Evolutionary conservation across 1,284 basidiomycete genomes (phyloP).

Genomic region (Apiotrichum montevideense): DNA sequence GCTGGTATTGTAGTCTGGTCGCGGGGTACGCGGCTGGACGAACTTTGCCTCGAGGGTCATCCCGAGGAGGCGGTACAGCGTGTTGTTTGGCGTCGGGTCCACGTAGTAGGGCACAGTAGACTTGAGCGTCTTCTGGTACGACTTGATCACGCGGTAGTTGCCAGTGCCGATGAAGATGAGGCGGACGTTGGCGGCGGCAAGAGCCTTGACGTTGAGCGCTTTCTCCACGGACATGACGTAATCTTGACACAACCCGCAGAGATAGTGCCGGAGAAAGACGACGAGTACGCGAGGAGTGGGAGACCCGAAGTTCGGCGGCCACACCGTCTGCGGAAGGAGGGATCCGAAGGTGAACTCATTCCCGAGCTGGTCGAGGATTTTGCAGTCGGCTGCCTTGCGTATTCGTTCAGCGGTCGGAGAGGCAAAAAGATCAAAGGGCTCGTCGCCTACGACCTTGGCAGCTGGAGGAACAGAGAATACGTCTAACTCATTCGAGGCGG

Average conservation of each 20-base stretch:
- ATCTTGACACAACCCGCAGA: conserved; percentile 46
- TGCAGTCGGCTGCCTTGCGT: conserved; percentile 6
- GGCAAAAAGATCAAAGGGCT: background rate
- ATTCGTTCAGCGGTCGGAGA: background rate
- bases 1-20: background rate
- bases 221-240: conserved; percentile 39
- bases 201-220: conserved; percentile 30
- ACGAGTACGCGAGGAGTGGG: conserved; percentile 25
- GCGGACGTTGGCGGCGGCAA: conserved; percentile 32
- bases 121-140: conserved; percentile 39
- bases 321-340: conserved; percentile 22
- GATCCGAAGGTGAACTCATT: conserved; percentile 33
- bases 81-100: conserved; percentile 21
- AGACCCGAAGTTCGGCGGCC: background rate
- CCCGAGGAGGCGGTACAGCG: conserved; percentile 41
- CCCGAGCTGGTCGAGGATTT: conserved; percentile 35
- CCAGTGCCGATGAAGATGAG: conserved; percentile 41
- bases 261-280: conserved; percentile 44
- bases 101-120: conserved; percentile 44
- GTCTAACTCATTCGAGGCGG: background rate
- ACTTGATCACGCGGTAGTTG: conserved; percentile 44
- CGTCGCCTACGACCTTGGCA: background rate
- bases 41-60: conserved; percentile 7
- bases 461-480: background rate
- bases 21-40: background rate